Base-by-base conservation (phyloP, 2,329 filamentous ascomycete genomes). In the Apiospora marii region DNA sequence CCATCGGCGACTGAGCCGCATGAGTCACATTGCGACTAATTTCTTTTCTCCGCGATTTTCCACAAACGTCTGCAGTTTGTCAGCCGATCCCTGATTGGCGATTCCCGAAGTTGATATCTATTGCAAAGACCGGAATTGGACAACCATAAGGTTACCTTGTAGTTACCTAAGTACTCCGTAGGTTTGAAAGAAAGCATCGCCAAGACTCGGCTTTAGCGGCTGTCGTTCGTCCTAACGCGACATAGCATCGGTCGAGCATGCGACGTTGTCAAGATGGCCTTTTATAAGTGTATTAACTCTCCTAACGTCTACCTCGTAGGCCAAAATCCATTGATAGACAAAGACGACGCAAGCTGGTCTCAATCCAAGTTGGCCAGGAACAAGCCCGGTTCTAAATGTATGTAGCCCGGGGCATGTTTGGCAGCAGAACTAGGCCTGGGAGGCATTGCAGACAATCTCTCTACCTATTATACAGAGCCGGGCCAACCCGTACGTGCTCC, bases 231-330 rank as follows among this genome's bases (percentile, higher is more conserved):
- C 58, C 10, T 13, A 12, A 14, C 19, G 27, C 19, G 49, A 27
- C n/a, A 13, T 22, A 48, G 27, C 19, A 3, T 37, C 16, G 13
- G 13, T 58, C 37, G 12, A n/a, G 8, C 5, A 41, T 41, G 19
- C 22, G n/a, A 13, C 2, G n/a, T 41, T n/a, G 10, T n/a, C 41
- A n/a, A 16, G 53, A 5, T 22, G 51, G 19, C 34, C 58, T 41
- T 41, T 37, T 64, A 64, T 64, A 34, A 41, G 58, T 64, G 34
- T 64, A 64, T 64, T 64, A 64, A 61, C 58, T 64, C 58, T 64
- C 58, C 30, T 64, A 64, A 22, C 41, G 34, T 41, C 58, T 41
- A 64, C 34, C 58, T 24, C 34, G 58, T n/a, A n/a, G 58, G 58
- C 22, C 58, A 64, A 64, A 64, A 41, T n/a, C 34, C 58, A 49